phyloP scores from a whole-genome alignment of 2,329 filamentous ascomycete genomes.

The Fusarium sp. region DNA sequence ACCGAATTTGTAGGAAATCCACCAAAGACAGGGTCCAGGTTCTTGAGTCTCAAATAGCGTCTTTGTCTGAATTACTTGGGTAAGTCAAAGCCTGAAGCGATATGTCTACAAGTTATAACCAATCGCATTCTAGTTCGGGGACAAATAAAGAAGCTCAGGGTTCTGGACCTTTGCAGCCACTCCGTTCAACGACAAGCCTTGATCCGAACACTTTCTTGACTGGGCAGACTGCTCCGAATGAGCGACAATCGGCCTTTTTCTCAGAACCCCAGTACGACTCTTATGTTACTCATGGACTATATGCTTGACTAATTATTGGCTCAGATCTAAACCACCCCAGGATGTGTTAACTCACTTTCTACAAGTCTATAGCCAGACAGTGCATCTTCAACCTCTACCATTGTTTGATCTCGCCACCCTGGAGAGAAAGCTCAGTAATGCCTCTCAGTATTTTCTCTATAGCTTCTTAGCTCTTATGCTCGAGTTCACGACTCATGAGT shows the following conservation, averaged over 20 bases:
- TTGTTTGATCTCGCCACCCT: neutral
- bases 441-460: neutral
- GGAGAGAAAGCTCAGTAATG: neutral
- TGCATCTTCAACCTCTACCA: conserved; percentile 6
- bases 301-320: rapidly evolving
- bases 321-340: neutral
- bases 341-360: neutral
- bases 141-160: rapidly evolving
- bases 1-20: neutral
- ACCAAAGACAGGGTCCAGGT: neutral
- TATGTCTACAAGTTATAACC: too few species aligned
- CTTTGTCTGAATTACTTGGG: neutral
- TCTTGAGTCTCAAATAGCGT: neutral
- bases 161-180: neutral
- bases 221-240: too few species aligned
- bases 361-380: neutral
- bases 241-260: neutral
- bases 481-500: neutral
- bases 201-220: too few species aligned
- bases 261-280: neutral
- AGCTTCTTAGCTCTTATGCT: conserved; percentile 3
- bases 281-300: rapidly evolving
- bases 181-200: too few species aligned
- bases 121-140: rapidly evolving
- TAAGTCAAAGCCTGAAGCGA: too few species aligned